These are phyloP conservation scores for Hymenoscyphus infarciens DNA, from an alignment of 2,329 filamentous ascomycete genomes.

Conservation along the genomic window DNA sequence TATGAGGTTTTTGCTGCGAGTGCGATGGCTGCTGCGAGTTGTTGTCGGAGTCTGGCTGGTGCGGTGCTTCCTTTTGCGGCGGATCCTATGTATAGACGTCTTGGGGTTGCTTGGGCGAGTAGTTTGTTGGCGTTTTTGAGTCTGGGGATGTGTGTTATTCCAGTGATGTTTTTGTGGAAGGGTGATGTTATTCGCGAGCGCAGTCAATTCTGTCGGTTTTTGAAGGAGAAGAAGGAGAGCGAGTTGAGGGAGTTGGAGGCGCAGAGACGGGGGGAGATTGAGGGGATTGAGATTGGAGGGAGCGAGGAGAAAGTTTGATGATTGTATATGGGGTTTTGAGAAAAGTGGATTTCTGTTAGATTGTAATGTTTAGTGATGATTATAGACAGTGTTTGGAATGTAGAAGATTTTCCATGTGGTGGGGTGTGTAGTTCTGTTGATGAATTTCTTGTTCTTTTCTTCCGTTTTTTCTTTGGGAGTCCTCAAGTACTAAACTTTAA, in stretches of 20 bases:
- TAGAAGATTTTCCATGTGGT: no score
- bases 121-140: constrained; percentile 48
- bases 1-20: constrained; percentile 58
- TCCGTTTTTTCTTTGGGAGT: no score
- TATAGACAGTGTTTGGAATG: no score
- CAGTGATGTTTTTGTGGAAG: constrained; percentile 49
- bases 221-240: constrained; percentile 39
- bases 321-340: neutral
- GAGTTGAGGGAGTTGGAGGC: constrained; percentile 27
- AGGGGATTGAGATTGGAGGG: neutral
- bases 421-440: no score
- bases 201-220: constrained; percentile 47
- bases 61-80: constrained; percentile 46
- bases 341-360: neutral
- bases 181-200: constrained; percentile 44
- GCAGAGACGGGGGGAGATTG: constrained; percentile 13
- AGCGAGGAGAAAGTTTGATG: neutral
- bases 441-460: no score
- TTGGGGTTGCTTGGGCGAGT: constrained; percentile 46
- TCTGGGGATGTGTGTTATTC: constrained; percentile 46
- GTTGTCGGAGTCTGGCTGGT: constrained; percentile 40
- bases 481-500: no score
- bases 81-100: constrained; percentile 43
- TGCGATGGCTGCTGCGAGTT: constrained; percentile 45
- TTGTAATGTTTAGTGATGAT: neutral